Evolutionary conservation across 2,329 filamentous ascomycete genomes (phyloP).

Genomic region (Coniochaeta sp.): DNA sequence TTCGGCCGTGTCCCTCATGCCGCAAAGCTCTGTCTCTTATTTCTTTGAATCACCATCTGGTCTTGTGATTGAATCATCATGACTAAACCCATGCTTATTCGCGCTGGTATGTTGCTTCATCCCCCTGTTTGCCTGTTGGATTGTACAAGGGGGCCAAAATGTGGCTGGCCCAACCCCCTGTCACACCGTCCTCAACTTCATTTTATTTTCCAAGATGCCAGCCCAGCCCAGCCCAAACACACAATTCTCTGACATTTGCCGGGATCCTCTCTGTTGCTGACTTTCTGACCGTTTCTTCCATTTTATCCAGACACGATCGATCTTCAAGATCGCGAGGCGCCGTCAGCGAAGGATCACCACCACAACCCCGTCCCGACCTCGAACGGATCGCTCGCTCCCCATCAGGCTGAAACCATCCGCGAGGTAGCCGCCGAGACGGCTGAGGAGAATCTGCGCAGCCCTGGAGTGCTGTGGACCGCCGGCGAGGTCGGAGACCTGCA

Average conservation of each 20-base stretch:
- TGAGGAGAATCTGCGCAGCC: constrained; percentile 62
- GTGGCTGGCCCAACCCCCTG: constrained; percentile 2
- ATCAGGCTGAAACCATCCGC: constrained; percentile 79
- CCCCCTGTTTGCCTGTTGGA: not conserved
- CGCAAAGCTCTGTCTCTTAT: not conserved
- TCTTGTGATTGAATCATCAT: constrained; percentile 39
- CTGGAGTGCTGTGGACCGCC: constrained; percentile 48
- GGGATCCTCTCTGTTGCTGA: constrained; percentile 7
- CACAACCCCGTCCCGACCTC: constrained; percentile 42
- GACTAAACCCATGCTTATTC: constrained; percentile 54
- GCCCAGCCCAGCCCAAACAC: not conserved
- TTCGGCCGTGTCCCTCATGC: not conserved
- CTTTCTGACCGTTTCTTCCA: constrained; percentile 20
- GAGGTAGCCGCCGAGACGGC: constrained; percentile 71
- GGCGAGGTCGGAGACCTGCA: constrained; percentile 32
- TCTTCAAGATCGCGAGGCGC: constrained; percentile 75
- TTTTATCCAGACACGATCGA: constrained; percentile 75
- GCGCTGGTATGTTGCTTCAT: constrained; percentile 46
- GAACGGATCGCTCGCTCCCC: constrained; percentile 54
- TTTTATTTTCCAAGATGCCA: not conserved
- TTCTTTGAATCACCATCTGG: constrained; percentile 5
- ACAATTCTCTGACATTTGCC: not conserved
- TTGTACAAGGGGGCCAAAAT: not conserved
- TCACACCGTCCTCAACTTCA: constrained; percentile 1
- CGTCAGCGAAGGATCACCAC: constrained; percentile 78